Evolutionary conservation across 148 eudicot species (phyloP).

Genomic region (Chenopodium berlandieri): DNA sequence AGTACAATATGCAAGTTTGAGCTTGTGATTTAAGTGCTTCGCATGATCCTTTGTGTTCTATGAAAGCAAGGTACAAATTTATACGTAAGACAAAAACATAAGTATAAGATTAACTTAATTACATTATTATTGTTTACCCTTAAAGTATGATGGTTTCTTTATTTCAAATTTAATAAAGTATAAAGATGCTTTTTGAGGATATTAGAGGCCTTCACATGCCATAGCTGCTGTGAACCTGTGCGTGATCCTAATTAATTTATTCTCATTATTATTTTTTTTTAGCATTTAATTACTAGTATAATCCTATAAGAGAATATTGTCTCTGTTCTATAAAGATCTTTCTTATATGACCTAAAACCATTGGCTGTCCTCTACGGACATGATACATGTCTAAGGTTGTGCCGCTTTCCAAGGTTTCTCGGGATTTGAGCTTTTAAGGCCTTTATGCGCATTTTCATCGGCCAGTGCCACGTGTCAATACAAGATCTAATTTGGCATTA

Average conservation of each 20-base stretch:
- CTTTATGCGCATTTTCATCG: too few species aligned
- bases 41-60: conserved; percentile 19
- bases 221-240: conserved; percentile 9
- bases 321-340: too few species aligned
- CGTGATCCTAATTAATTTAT: not conserved
- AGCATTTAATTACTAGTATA: too few species aligned
- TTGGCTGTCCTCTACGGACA: too few species aligned
- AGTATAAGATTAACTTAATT: not conserved
- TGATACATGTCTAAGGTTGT: too few species aligned
- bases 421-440: too few species aligned
- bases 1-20: not conserved
- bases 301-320: too few species aligned
- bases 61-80: conserved; percentile 20
- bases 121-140: not conserved
- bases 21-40: conserved; percentile 12
- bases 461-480: too few species aligned
- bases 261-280: not conserved
- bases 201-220: conserved; percentile 27
- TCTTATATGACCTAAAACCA: too few species aligned
- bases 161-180: not conserved
- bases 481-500: too few species aligned
- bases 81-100: conserved; percentile 15
- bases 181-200: conserved; percentile 16
- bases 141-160: not conserved
- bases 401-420: too few species aligned